Conservation (phyloP, 2,329 filamentous ascomycete genomes). For the Corynespora cassiicola region DNA sequence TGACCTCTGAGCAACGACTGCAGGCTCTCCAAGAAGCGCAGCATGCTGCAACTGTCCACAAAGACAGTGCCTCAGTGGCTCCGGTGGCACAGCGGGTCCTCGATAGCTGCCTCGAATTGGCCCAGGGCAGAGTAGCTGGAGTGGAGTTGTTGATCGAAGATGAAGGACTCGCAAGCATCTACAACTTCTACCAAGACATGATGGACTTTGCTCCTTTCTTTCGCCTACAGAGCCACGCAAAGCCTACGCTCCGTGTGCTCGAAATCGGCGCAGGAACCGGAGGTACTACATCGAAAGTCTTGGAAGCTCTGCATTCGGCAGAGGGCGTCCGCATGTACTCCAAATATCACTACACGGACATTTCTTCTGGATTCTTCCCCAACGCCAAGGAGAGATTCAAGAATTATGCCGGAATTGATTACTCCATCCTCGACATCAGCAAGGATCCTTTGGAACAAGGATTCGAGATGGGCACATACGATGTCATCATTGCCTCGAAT, state of each 20-base stretch:
- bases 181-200: background rate
- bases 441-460: constrained; percentile 16
- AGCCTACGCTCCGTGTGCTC: constrained; percentile 15
- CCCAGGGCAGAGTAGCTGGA: too few relatives aligned
- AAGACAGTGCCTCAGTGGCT: too few relatives aligned
- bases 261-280: constrained; percentile 29
- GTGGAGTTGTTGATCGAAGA: too few relatives aligned
- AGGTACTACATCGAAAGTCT: constrained; percentile 12
- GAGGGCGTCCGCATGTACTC: constrained; percentile 4
- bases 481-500: constrained; percentile 41
- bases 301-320: constrained; percentile 6
- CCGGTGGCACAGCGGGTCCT: too few relatives aligned
- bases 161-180: constrained; percentile 1
- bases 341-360: constrained; percentile 26
- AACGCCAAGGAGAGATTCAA: constrained; percentile 14
- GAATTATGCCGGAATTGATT: constrained; percentile 7
- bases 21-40: too few relatives aligned
- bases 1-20: too few relatives aligned
- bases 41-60: too few relatives aligned
- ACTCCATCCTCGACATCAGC: constrained; percentile 10
- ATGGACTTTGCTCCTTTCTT: constrained; percentile 4
- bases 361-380: constrained; percentile 24
- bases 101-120: too few relatives aligned
- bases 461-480: constrained; percentile 14
- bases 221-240: constrained; percentile 3